Conservation (phyloP, 768 basidiomycete species). For the Tephrocybe sp. region DNA sequence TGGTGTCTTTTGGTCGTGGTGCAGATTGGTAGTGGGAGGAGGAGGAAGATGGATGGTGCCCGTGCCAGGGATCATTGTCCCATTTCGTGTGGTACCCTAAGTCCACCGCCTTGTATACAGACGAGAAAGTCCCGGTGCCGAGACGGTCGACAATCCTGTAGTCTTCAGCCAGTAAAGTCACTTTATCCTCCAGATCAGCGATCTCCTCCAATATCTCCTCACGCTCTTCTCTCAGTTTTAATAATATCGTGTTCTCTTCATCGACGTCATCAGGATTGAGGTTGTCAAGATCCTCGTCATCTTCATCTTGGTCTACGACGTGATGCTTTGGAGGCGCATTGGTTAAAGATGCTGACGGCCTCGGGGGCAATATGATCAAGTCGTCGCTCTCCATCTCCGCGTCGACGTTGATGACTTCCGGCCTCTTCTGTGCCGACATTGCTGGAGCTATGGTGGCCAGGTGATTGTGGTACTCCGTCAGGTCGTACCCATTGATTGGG, state of each 20-base stretch:
- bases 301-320: background rate
- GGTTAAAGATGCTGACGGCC: background rate
- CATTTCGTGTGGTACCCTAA: conserved; percentile 69
- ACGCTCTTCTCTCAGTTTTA: conserved; percentile 66
- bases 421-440: conserved; percentile 12
- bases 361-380: conserved; percentile 12
- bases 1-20: conserved; percentile 38
- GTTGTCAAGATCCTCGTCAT: conserved; percentile 25
- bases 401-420: conserved; percentile 43
- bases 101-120: conserved; percentile 98
- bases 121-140: conserved; percentile 97
- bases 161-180: conserved; percentile 63
- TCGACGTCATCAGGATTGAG: conserved; percentile 45
- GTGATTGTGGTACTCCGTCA: conserved; percentile 52
- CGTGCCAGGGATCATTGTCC: conserved; percentile 77
- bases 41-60: conserved; percentile 58
- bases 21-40: conserved; percentile 66
- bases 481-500: conserved; percentile 38
- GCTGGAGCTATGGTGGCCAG: conserved; percentile 43
- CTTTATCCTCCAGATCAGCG: conserved; percentile 58
- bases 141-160: conserved; percentile 88
- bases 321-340: background rate
- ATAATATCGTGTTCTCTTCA: conserved; percentile 60
- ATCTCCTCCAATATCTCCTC: conserved; percentile 80
- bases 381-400: conserved; percentile 55